phyloP scores from a whole-genome alignment of 257 asterid genomes.

The Lycium ferocissimum region DNA sequence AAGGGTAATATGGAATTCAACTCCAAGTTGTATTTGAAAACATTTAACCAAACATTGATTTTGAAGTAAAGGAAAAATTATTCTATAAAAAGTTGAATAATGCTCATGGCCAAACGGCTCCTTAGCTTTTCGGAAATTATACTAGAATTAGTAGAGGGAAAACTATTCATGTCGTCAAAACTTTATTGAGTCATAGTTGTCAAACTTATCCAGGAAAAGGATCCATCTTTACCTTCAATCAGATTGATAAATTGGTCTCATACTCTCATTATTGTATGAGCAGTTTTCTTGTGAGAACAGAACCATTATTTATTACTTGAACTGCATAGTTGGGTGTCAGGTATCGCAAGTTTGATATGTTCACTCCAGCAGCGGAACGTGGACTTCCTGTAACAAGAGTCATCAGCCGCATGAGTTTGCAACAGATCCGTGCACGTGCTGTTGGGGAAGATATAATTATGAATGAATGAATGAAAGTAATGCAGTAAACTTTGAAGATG shows the following conservation, averaged over 20 bases:
- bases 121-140: background rate
- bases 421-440: conserved; percentile 85
- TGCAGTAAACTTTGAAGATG: conserved; percentile 74
- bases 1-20: too few relatives aligned
- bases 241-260: background rate
- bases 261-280: background rate
- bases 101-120: too few relatives aligned
- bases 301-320: too few relatives aligned
- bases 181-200: background rate
- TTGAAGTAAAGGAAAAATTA: too few relatives aligned
- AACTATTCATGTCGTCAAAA: background rate
- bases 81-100: too few relatives aligned
- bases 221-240: conserved; percentile 15
- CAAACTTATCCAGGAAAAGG: background rate
- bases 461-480: conserved; percentile 83
- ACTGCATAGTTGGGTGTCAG: conserved; percentile 49
- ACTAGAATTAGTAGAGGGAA: background rate
- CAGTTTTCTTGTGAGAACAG: background rate
- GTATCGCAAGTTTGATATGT: conserved; percentile 95
- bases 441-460: conserved; percentile 78
- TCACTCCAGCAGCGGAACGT: conserved; percentile 91
- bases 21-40: too few relatives aligned
- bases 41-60: too few relatives aligned
- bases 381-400: conserved; percentile 98
- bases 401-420: conserved; percentile 88